Base-by-base conservation (phyloP, 2,329 filamentous ascomycete species). In the Pyrenophora tritici-repentis region DNA sequence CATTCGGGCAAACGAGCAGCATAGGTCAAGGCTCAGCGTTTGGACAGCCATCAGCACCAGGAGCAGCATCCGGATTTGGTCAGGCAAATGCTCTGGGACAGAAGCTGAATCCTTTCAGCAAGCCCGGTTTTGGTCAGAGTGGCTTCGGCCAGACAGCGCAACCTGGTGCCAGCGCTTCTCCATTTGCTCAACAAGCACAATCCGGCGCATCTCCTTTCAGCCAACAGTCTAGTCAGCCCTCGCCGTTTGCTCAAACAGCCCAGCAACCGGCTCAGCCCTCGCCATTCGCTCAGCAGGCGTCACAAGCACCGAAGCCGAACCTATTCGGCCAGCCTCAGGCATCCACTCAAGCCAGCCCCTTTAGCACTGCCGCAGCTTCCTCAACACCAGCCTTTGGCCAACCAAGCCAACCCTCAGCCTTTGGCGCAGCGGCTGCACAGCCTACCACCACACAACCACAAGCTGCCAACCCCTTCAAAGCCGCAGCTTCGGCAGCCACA, bases 101-200 rank as follows among this genome's bases (percentile, higher is more conserved):
- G 52, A 45, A 61, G 32, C 22, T 60, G 16, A 68, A 62, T 41
- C 65, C 74, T 2, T 80, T 80, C 56, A 76, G 75, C 12, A 70
- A 78, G 49, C 68, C 76, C n/a, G 22, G 62, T 8, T 71, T 71
- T 44, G 65, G 67, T 2, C 58, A 68, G 43, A 70, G 61, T 52
- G 60, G 75, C 0, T 80, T 81, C 46, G 75, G 78, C 1, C 74
- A 80, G 48, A 61, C 76, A 9, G 72, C 79, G 6, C 75, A 76
- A 45, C 65, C 72, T 33, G 62, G 66, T 13, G 50, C 66, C 24
- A 42, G 37, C 34, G 42, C 63, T 46, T 66, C 72, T 49, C 65
- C 69, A 17, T 68, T 77, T 58, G 53, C 58, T 16, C 65, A 66
- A 32, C 57, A 61, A 50, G 50, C 77, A 5, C 71, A 73, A 47